phyloP scores from a whole-genome alignment of 345 rosid genomes.

The Bretschneidera sinensis region DNA sequence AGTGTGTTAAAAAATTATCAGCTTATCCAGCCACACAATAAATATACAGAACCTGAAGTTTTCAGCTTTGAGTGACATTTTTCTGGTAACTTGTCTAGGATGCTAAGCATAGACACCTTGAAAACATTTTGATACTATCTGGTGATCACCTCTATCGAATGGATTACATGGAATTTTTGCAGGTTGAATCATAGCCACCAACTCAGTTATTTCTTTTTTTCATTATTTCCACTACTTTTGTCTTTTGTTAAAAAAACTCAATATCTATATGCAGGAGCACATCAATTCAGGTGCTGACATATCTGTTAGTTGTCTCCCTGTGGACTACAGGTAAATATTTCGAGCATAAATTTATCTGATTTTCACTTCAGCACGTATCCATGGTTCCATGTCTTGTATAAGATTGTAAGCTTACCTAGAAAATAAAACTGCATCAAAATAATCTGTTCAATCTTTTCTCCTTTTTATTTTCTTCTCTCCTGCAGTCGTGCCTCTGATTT shows the following conservation, averaged over 20 bases:
- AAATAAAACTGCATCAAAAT: background rate
- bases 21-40: background rate
- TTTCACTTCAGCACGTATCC: background rate
- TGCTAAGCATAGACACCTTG: conserved; percentile 67
- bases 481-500: conserved; percentile 73
- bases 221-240: background rate
- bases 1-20: background rate
- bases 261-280: conserved; percentile 52
- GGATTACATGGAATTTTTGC: conserved; percentile 88
- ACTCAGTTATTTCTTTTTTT: conserved; percentile 7
- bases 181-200: conserved; percentile 36
- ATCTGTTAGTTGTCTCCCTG: conserved; percentile 59
- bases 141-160: conserved; percentile 92
- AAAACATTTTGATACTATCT: conserved; percentile 74
- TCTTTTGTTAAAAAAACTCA: background rate
- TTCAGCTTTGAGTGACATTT: conserved; percentile 7
- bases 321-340: conserved; percentile 44
- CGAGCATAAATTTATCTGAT: background rate
- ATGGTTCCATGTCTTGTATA: background rate
- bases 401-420: conserved; percentile 2
- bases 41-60: conserved; percentile 3
- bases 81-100: conserved; percentile 42
- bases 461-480: conserved; percentile 10
- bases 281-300: conserved; percentile 57
- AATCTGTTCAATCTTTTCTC: conserved; percentile 2